Evolutionary conservation across 2,329 filamentous ascomycete genomes (phyloP), one percentile per base, ranked within the genome.

Genomic region (Grosmannia penicillata): DNA sequence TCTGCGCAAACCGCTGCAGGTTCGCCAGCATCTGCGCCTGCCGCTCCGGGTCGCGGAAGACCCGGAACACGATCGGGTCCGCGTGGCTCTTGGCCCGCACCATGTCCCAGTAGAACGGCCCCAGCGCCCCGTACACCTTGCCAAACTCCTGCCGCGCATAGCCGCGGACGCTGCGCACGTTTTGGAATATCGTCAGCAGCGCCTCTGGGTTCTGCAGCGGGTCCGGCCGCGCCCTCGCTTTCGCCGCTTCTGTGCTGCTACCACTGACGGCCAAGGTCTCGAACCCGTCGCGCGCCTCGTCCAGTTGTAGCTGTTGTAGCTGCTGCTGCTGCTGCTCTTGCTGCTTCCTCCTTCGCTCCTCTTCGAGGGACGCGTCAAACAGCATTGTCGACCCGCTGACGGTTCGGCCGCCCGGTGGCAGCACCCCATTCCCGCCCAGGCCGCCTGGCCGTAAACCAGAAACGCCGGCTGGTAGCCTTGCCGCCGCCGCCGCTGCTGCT

Each of bases 21-120:
- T 94, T 89, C 15, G 81, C 68, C 40, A 98, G 66, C 70, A 98
- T 91, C 51, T 78, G 76, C 8, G 91, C 91, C 59, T 96, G 91
- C 41, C 86, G 75, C 56, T 93, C 83, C 0, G 91, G 89, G 48
- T 93, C 82, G 30, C 78, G 72, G 53, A 93, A 96, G 10, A 80
- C 81, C 49, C 82, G 76, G 58, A 96, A 98, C 8, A 96, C 66
- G 25, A 85, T 67, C 7, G 83, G 84, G 47, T 95, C 82, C 13
- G 82, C 74, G 60, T 82, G 84, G 45, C 65, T 83, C 60, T 68
- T 75, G 3, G 79, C 77, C 44, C 65, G 69, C 26, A 72, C 75
- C 30, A 96, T 70, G 54, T 98, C 85, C 46, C 75, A 74, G 59
- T 96, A 98, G 49, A 93, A 89, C 0, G 87, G 87, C 10, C 78